A percentile compares a stretch with the other conserved stretches of the same genome.
Evolutionary conservation across 345 rosid genomes (phyloP).

Genomic region (Crucihimalaya himalaica): DNA sequence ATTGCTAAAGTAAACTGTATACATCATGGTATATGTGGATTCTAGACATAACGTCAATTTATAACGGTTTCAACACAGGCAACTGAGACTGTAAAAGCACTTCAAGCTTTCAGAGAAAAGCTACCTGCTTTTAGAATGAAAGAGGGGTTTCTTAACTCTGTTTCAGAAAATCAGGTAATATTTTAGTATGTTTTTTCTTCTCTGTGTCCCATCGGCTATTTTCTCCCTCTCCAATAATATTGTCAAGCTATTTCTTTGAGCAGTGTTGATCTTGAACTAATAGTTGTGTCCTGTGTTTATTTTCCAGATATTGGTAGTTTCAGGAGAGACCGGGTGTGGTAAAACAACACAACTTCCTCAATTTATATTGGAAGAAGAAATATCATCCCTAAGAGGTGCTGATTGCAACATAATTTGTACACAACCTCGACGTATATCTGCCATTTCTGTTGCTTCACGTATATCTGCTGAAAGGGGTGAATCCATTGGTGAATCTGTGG

Average conservation of each 20-base stretch:
- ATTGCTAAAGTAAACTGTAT: neutral
- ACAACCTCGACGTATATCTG: slow-evolving; percentile 95
- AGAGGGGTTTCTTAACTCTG: slow-evolving; percentile 74
- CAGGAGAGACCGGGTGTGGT: slow-evolving; percentile 99
- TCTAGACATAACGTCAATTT: slow-evolving; percentile 11
- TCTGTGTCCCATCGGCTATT: neutral
- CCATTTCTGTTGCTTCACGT: slow-evolving; percentile 93
- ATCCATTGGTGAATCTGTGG: slow-evolving; percentile 81
- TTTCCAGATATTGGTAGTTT: slow-evolving; percentile 76
- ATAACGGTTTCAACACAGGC: slow-evolving; percentile 47
- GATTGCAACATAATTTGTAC: slow-evolving; percentile 90
- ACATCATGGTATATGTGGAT: neutral
- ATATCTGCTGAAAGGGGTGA: slow-evolving; percentile 95
- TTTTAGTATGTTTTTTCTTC: slow-evolving; percentile 1
- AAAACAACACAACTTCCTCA: slow-evolving; percentile 98
- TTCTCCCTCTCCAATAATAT: slow-evolving; percentile 6
- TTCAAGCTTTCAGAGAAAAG: slow-evolving; percentile 75
- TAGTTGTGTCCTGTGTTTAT: slow-evolving; percentile 14
- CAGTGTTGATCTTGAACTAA: slow-evolving; percentile 16
- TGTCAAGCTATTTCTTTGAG: neutral
- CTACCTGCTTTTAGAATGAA: slow-evolving; percentile 89
- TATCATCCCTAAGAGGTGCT: slow-evolving; percentile 74
- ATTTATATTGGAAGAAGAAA: slow-evolving; percentile 86
- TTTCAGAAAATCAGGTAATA: slow-evolving; percentile 75
- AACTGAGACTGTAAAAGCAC: slow-evolving; percentile 53